A percentile compares a stretch with the other conserved stretches of the same genome.
These are phyloP conservation scores for Tolypocladium nubicola DNA, from an alignment of 2,329 filamentous ascomycete genomes.

Conservation along the genomic window DNA sequence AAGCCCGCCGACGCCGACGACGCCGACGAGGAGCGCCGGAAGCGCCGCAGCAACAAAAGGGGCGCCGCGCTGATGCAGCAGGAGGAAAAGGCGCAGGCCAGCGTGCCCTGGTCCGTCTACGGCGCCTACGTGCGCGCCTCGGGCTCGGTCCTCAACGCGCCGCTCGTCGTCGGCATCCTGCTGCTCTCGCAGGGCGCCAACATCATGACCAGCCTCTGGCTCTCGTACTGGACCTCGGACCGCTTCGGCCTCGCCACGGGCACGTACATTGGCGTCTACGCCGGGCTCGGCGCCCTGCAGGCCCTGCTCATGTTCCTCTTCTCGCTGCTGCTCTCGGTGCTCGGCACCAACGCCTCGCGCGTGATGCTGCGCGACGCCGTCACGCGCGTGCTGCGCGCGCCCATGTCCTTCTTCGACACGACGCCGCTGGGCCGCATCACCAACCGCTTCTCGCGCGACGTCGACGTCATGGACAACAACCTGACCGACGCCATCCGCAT, in stretches of 20 bases:
- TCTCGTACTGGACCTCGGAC: conserved; percentile 85
- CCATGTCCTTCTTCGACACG: conserved; percentile 94
- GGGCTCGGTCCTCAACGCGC: conserved; percentile 58
- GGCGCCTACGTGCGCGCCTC: conserved; percentile 66
- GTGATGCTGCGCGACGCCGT: conserved; percentile 74
- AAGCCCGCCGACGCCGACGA: conserved; percentile 12
- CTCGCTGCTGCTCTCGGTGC: conserved; percentile 65
- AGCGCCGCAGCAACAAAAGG: conserved; percentile 48
- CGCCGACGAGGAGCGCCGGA: conserved; percentile 4
- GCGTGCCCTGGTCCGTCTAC: conserved; percentile 74
- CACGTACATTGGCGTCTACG: conserved; percentile 62
- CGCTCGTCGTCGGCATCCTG: conserved; percentile 52
- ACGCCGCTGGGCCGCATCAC: conserved; percentile 92
- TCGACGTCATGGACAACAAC: conserved; percentile 94
- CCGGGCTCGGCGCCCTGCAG: conserved; percentile 60
- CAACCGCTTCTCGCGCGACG: conserved; percentile 90
- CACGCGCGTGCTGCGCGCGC: conserved; percentile 58
- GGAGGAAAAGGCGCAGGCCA: conserved; percentile 59
- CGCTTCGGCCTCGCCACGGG: conserved; percentile 59
- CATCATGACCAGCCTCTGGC: conserved; percentile 81
- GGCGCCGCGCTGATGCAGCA: conserved; percentile 59
- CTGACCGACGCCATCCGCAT: conserved; percentile 84
- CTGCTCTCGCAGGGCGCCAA: conserved; percentile 71
- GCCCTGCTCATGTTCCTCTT: conserved; percentile 71
- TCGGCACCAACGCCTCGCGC: conserved; percentile 74